phyloP scores from a whole-genome alignment of 345 rosid species.

The Sapria himalayana region DNA sequence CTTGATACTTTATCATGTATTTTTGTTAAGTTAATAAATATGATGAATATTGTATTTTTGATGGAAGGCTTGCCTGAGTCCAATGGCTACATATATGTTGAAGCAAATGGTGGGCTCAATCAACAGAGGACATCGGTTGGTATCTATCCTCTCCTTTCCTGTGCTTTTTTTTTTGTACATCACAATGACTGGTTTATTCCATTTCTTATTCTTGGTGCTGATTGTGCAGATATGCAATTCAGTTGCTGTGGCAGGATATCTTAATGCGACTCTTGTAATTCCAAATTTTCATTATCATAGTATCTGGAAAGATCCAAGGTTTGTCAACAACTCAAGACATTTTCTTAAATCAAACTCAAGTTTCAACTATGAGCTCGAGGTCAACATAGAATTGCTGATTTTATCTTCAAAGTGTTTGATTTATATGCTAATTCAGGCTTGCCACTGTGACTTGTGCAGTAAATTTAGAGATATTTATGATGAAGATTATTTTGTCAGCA shows the following conservation, averaged over 20 bases:
- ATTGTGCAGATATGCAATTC: conserved; percentile 98
- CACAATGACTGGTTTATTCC: conserved; percentile 1
- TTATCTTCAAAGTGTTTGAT: too few species aligned
- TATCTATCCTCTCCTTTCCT: conserved; percentile 12
- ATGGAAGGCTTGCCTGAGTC: conserved; percentile 71
- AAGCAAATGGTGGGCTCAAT: conserved; percentile 95
- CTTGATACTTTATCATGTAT: not conserved
- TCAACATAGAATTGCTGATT: too few species aligned
- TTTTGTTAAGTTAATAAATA: not conserved
- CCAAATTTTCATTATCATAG: conserved; percentile 95
- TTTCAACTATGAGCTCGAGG: too few species aligned
- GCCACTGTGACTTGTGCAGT: conserved; percentile 34
- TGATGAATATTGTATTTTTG: conserved; percentile 5
- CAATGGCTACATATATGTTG: conserved; percentile 83
- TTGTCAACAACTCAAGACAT: conserved; percentile 9
- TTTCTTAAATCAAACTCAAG: too few species aligned
- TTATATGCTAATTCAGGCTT: too few species aligned
- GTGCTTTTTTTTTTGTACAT: not conserved
- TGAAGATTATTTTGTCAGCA: conserved; percentile 51
- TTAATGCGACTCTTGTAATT: conserved; percentile 84
- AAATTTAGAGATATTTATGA: conserved; percentile 77
- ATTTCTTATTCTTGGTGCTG: conserved; percentile 12
- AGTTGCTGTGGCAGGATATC: conserved; percentile 97
- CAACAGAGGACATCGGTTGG: conserved; percentile 99
- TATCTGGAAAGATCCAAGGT: conserved; percentile 99